Evolutionary conservation across 1,284 basidiomycete species (phyloP).

Genomic region (Fomitopsis pinicola): DNA sequence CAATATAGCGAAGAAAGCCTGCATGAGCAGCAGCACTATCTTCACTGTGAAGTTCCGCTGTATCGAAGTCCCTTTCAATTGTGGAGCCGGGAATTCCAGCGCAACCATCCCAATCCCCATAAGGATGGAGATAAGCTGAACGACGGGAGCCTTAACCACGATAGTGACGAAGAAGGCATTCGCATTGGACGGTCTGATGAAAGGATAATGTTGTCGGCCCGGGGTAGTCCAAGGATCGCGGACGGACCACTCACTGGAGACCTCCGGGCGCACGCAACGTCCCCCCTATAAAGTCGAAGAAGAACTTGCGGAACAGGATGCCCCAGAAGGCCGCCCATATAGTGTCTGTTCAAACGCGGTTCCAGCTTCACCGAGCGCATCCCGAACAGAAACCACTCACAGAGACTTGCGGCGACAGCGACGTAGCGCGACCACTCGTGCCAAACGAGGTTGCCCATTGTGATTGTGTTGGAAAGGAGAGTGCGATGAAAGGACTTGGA

Average conservation of each 20-base stretch:
- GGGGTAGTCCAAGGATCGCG: neutral
- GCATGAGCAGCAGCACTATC: slow-evolving; percentile 60
- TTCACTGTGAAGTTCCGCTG: slow-evolving; percentile 64
- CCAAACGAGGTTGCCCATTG: slow-evolving; percentile 83
- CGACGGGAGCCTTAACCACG: slow-evolving; percentile 70
- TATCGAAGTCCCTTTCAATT: slow-evolving; percentile 50
- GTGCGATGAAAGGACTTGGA: slow-evolving; percentile 16
- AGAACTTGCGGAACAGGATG: slow-evolving; percentile 83
- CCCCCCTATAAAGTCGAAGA: slow-evolving; percentile 81
- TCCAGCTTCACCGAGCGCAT: slow-evolving; percentile 1
- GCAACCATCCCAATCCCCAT: slow-evolving; percentile 54
- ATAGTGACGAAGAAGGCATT: slow-evolving; percentile 61
- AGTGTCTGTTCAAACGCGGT: slow-evolving; percentile 46
- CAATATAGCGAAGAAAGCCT: slow-evolving; percentile 62
- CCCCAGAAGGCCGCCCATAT: slow-evolving; percentile 79
- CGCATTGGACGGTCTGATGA: slow-evolving; percentile 56
- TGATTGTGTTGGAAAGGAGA: slow-evolving; percentile 12
- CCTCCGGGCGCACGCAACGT: slow-evolving; percentile 72
- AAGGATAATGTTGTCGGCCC: neutral
- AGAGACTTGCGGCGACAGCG: slow-evolving; percentile 66
- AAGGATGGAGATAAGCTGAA: slow-evolving; percentile 65
- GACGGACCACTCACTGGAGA: slow-evolving; percentile 58
- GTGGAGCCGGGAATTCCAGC: slow-evolving; percentile 64
- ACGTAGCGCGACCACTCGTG: slow-evolving; percentile 74
- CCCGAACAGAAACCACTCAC: slow-evolving; percentile 44